Percentiles rank a stretch among this genome's conserved stretches.
phyloP scores from a whole-genome alignment of 345 rosid species.

The Noccaea caerulescens region DNA sequence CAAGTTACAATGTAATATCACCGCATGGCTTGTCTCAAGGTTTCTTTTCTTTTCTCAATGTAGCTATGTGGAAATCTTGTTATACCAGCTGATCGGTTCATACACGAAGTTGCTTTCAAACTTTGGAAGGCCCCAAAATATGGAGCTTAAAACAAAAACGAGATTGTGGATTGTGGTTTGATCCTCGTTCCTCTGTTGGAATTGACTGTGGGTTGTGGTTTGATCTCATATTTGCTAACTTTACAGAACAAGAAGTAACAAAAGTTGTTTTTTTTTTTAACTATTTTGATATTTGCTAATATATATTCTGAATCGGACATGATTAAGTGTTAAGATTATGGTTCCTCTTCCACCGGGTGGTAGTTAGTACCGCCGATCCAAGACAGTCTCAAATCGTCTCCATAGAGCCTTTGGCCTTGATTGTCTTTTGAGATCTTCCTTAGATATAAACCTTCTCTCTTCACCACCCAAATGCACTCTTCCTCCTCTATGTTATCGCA shows the following conservation, averaged over 20 bases:
- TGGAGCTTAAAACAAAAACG: conserved; percentile 62
- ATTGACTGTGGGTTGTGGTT: conserved; percentile 17
- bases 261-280: neutral
- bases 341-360: conserved; percentile 8
- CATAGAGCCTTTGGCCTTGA: conserved; percentile 22
- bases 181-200: conserved; percentile 11
- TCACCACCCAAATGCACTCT: conserved; percentile 45
- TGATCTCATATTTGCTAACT: conserved; percentile 22
- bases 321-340: conserved; percentile 12
- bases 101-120: conserved; percentile 97
- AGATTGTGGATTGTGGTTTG: conserved; percentile 5
- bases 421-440: conserved; percentile 35
- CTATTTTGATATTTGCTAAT: neutral
- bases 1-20: neutral
- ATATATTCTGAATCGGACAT: neutral
- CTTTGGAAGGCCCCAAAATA: conserved; percentile 99
- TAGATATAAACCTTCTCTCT: conserved; percentile 33
- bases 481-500: conserved; percentile 37
- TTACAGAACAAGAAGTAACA: conserved; percentile 21
- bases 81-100: conserved; percentile 87
- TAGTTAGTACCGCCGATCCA: conserved; percentile 46
- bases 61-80: conserved; percentile 77
- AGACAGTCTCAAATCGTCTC: conserved; percentile 17
- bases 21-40: neutral
- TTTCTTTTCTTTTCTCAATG: neutral